Evolutionary conservation across 2,329 filamentous ascomycete genomes (phyloP), one percentile per base, ranked within the genome.

Genomic region (Fusarium coffeatum): DNA sequence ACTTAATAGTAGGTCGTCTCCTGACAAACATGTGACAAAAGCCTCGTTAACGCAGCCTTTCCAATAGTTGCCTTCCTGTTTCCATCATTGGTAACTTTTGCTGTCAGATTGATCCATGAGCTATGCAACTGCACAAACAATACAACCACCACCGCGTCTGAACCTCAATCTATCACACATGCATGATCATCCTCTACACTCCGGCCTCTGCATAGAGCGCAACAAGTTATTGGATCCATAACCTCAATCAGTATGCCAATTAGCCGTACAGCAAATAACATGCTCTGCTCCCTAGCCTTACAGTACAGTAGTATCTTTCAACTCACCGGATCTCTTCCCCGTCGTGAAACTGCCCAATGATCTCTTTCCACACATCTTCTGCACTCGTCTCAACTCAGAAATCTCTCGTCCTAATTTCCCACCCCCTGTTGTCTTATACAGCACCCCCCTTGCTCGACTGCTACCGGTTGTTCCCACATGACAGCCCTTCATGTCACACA

Each of bases 371-470:
- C 55, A 41, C 62, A 45, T 47, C 46, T 23, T 55, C 62, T 69
- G 67, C 67, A 69, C 45, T 40, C 55, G 45, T 53, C 66, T 70
- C 57, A 68, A 68, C 50, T 27, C 23, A 69, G 66, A 68, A 68
- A 45, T 48, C 23, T 25, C 25, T 47, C 18, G 25, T 40, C n/a
- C 48, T 41, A 51, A 68, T 69, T 48, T 42, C 42, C 49, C 45
- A 64, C 50, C 66, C 66, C 66, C 66, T 69, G 66, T 53, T 23
- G 25, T 27, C 23, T 28, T 37, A 15, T 30, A 22, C n/a, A 42
- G 20, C 55, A 18, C 61, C 41, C 51, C 60, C 48, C 66, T 55
- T 59, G 23, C 32, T 18, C 22, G 23, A 40, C 30, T 66, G 61
- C 43, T 61, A 37, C 55, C 48, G 43, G 43, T 20, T 55, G 61